Base-by-base conservation (phyloP, 2,329 filamentous ascomycete genomes). In the Alternaria sp. region DNA sequence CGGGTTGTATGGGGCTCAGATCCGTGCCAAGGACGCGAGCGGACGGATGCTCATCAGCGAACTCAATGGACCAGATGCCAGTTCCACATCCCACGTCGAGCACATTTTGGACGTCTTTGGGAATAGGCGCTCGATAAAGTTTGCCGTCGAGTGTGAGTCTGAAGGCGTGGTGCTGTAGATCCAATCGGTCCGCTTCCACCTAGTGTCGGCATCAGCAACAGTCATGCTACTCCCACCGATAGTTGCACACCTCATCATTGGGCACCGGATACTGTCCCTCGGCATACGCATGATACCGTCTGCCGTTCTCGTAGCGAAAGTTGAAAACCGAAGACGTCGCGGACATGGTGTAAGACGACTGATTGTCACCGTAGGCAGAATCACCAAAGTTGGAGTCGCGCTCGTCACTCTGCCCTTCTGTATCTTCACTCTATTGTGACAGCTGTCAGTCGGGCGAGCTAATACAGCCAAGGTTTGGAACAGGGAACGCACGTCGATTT, bases 1-100 rank as follows among this genome's bases (percentile, higher is more conserved):
- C 65, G 10, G 75, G 75, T 28, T 78, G 75, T 9, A 78, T 78
- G 1, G 75, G 74, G 56, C 75, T 77, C 1, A 83, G 63, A 57
- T 79, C 77, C 11, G 71, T 78, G 4, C 77, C 77, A 8, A 78
- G 66, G 18, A 79, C 74, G n/a, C 67, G 62, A 7, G 76, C 73
- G 12, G 72, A 76, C 4, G 77, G 76, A 57, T 77, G 73, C 37
- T 76, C 71, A 41, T 78, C 75, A 15, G 75, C 72, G 21, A 77
- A 74, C 33, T 75, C 73, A 43, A 69, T 79, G 47, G 57, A 68
- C 77, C 76, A 79, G 51, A 78, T 76, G 1, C 77, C 77, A 4
- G 77, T 78, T 0, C 77, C 77, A 12, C 71, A 75, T 4, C 77
- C 75, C 15, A 79, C 67, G 18, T 79, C 77, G 4, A 79, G 71